These are phyloP conservation scores for Neostapfia colusana DNA, from an alignment of 176 grass and related monocot species.

Conservation along the genomic window DNA sequence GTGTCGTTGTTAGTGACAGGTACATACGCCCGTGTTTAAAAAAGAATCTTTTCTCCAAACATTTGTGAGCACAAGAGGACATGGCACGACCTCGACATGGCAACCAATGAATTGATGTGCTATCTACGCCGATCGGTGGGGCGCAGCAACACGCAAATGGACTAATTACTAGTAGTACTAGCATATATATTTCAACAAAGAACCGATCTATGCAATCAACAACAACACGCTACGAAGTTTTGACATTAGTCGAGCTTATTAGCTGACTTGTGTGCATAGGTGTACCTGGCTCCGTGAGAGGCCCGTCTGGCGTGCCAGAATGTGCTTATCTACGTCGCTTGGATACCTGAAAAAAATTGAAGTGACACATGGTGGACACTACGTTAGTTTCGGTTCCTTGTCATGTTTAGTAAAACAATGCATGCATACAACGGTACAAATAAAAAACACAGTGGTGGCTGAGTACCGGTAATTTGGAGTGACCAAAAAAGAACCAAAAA, in stretches of 20 bases:
- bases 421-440: neutral
- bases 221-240: no score
- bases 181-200: neutral
- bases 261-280: neutral
- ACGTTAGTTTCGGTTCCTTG: neutral
- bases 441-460: neutral
- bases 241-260: no score
- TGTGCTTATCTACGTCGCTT: slow-evolving; percentile 95
- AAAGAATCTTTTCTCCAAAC: slow-evolving; percentile 32
- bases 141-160: neutral
- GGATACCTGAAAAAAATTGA: slow-evolving; percentile 59
- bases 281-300: slow-evolving; percentile 92
- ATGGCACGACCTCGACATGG: slow-evolving; percentile 42
- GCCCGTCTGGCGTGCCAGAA: slow-evolving; percentile 86
- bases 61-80: slow-evolving; percentile 41
- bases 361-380: slow-evolving; percentile 10
- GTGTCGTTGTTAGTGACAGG: slow-evolving; percentile 28
- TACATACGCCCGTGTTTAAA: neutral
- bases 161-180: no score
- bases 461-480: neutral
- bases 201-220: slow-evolving; percentile 20
- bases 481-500: neutral
- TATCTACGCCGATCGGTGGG: slow-evolving; percentile 30
- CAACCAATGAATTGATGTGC: slow-evolving; percentile 49
- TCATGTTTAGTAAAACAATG: neutral